Evolutionary conservation across 1,284 basidiomycete genomes (phyloP).

Genomic region (Ganoderma lucidum): DNA sequence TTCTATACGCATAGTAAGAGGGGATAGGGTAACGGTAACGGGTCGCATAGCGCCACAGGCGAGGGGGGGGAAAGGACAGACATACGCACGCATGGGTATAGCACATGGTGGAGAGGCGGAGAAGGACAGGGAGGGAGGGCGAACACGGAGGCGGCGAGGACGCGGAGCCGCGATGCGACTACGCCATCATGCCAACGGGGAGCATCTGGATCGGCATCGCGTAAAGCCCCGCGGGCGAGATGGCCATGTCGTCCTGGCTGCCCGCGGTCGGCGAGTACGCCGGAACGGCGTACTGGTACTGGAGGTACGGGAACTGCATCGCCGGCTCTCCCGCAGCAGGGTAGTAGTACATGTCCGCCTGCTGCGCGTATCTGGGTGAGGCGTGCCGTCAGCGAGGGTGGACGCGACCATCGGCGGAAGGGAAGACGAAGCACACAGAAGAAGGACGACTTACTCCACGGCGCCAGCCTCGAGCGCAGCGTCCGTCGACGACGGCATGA

Average conservation of each 20-base stretch:
- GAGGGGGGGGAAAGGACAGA: not conserved
- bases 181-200: slow-evolving; percentile 25
- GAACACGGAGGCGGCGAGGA: not conserved
- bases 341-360: slow-evolving; percentile 27
- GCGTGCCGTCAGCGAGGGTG: slow-evolving; percentile 4
- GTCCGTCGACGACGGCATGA: slow-evolving; percentile 21
- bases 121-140: not conserved
- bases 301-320: slow-evolving; percentile 29
- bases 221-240: slow-evolving; percentile 26
- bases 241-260: slow-evolving; percentile 20
- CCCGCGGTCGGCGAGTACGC: slow-evolving; percentile 13
- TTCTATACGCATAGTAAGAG: not conserved
- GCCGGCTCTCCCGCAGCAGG: slow-evolving; percentile 9
- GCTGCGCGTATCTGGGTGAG: slow-evolving; percentile 22
- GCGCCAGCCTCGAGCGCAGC: slow-evolving; percentile 21
- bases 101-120: not conserved
- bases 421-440: not conserved
- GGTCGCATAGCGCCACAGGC: not conserved
- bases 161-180: not conserved
- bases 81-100: slow-evolving; percentile 3
- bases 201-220: slow-evolving; percentile 26
- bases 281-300: slow-evolving; percentile 26
- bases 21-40: slow-evolving; percentile 5
- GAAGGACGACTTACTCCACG: slow-evolving; percentile 21
- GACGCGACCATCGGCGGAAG: not conserved